Evolutionary conservation across 1,284 basidiomycete genomes (phyloP).

Genomic region (Fistulinella staudtii): DNA sequence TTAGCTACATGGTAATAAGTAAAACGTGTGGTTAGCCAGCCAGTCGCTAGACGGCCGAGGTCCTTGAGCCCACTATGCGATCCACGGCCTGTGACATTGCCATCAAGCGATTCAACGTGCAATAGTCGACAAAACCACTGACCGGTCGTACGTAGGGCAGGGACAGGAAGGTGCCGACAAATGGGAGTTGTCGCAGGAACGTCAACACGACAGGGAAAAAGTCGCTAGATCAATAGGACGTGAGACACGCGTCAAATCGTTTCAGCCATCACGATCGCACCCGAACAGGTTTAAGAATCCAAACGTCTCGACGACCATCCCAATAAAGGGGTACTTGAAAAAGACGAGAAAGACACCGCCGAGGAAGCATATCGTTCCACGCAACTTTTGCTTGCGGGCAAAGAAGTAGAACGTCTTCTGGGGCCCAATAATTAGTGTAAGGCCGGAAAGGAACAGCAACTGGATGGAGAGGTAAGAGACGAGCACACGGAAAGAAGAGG

Average conservation of each 20-base stretch:
- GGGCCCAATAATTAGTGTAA: slow-evolving; percentile 93
- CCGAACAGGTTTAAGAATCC: slow-evolving; percentile 98
- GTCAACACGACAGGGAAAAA: slow-evolving; percentile 99
- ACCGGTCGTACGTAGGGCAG: slow-evolving; percentile 81
- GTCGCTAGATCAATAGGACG: slow-evolving; percentile 57
- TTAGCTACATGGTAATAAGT: slow-evolving; percentile 10
- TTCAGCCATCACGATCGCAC: slow-evolving; percentile 47
- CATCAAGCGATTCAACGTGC: slow-evolving; percentile 5
- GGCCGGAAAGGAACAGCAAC: slow-evolving; percentile 89
- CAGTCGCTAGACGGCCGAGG: slow-evolving; percentile 60
- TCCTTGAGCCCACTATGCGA: slow-evolving; percentile 70
- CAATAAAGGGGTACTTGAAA: slow-evolving; percentile 89
- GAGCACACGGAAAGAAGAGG: neutral
- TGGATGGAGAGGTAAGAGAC: slow-evolving; percentile 31
- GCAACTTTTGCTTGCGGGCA: slow-evolving; percentile 90
- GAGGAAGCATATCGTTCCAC: slow-evolving; percentile 91
- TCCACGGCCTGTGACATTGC: slow-evolving; percentile 54
- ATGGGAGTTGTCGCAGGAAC: slow-evolving; percentile 91
- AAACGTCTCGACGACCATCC: slow-evolving; percentile 91
- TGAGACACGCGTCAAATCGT: slow-evolving; percentile 1
- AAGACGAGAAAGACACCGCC: slow-evolving; percentile 88
- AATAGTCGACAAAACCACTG: slow-evolving; percentile 24
- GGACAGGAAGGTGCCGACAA: slow-evolving; percentile 84
- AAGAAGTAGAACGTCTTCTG: slow-evolving; percentile 99
- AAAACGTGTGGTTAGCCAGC: neutral